A percentile compares a stretch with the other conserved stretches of the same genome.
Conservation (phyloP, 495 filamentous ascomycete species). For the Trichoderma virens region DNA sequence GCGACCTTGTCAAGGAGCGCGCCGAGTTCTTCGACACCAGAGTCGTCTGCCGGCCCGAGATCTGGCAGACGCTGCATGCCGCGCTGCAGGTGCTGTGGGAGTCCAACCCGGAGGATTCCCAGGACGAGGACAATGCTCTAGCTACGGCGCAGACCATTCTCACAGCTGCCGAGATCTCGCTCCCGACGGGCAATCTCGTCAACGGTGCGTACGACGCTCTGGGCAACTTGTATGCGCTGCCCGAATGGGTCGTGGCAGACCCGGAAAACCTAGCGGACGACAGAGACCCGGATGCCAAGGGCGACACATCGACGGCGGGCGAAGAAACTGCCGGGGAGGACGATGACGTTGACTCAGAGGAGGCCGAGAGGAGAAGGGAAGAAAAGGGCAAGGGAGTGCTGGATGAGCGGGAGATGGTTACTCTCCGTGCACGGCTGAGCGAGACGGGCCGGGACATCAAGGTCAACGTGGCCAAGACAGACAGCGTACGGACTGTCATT, state of each 20-base stretch:
- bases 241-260: constrained; percentile 67
- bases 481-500: constrained; percentile 55
- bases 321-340: constrained; percentile 40
- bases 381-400: constrained; percentile 56
- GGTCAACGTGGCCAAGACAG: constrained; percentile 50
- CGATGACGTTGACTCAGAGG: constrained; percentile 42
- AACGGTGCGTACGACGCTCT: constrained; percentile 72
- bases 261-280: constrained; percentile 56
- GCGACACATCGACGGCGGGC: constrained; percentile 31
- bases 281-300: constrained; percentile 31
- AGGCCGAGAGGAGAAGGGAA: constrained; percentile 51
- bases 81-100: constrained; percentile 58
- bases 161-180: constrained; percentile 68
- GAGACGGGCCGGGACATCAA: constrained; percentile 60
- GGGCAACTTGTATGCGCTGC: constrained; percentile 69
- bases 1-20: constrained; percentile 37
- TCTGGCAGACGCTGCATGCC: constrained; percentile 67
- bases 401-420: constrained; percentile 42
- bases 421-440: constrained; percentile 62
- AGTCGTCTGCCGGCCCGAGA: constrained; percentile 64
- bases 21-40: constrained; percentile 77
- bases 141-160: constrained; percentile 71
- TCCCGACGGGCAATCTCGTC: constrained; percentile 65
- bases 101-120: constrained; percentile 20
- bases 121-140: constrained; percentile 29